Base-by-base conservation (phyloP, 257 asterid genomes). In the Solanum tarapatanum region DNA sequence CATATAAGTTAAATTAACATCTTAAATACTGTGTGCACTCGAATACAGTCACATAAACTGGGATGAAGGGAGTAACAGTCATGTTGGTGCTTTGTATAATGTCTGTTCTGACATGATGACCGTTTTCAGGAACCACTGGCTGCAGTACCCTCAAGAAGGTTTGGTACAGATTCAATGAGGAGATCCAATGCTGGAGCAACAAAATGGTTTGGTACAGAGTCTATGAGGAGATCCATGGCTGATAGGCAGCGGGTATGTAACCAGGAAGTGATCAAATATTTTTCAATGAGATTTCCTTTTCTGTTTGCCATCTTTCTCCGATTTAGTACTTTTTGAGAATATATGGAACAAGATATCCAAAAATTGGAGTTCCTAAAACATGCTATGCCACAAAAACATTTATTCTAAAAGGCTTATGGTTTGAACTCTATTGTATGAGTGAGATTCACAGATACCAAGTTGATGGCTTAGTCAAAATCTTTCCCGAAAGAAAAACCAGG, bases 241-340 rank as follows among this genome's bases (percentile, higher is more conserved):
- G 99, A 94, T 85, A 94, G 91, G 88, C 99, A 94, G 84, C 95
- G 97, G 48, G 99, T 96, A 93, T 83, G 97, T 82, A 48, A 30
- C 66, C 41, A 48, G 85, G 69, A 48, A 26, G 69, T 17, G 28
- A 48, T 79, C 39, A 79, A 24, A 26, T 26, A 14, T 79, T 24
- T 79, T 43, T 43, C 84, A 43, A 43, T 28, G 30, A 28, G 43
- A 82, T 28, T 28, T 28, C 43, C 17, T 48, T 48, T 48, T 48
- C 41, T 82, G 6, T 82, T 82, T 82, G 28, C 41, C 41, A 82
- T 82, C 28, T 82, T 82, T 82, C 43, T 82, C 21, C 0, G 7
- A 39, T 9, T 39, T 48, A 5, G 11, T 16, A 30, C 26, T 48
- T 48, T 48, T 48, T 48, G 69, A 30, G 11, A 17, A 82, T 19